phyloP scores from a whole-genome alignment of 441 rosid species.

The Flueggea neowawraea region DNA sequence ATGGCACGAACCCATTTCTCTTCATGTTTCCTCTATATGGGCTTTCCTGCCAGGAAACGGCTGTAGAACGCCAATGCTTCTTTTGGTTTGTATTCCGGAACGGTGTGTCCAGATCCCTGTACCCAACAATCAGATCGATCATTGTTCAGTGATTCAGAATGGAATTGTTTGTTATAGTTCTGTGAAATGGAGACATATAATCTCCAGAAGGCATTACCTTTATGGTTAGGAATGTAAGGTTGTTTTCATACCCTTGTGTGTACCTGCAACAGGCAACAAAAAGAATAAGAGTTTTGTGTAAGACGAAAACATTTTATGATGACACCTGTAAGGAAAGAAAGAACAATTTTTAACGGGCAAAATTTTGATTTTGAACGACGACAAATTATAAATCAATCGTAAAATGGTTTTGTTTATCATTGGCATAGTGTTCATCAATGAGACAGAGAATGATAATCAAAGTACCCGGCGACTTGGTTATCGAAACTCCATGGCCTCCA shows the following conservation, averaged over 20 bases:
- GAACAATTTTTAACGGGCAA: background rate
- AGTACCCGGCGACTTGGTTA: slow-evolving; percentile 75
- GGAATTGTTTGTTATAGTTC: background rate
- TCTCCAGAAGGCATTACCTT: slow-evolving; percentile 39
- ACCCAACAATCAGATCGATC: slow-evolving; percentile 7
- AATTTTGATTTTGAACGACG: too few species aligned
- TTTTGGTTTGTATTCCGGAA: slow-evolving; percentile 78
- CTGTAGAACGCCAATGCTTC: slow-evolving; percentile 79
- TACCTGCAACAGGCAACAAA: slow-evolving; percentile 37
- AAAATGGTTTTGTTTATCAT: too few species aligned
- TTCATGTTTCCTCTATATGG: slow-evolving; percentile 23
- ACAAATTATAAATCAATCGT: too few species aligned
- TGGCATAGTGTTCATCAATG: too few species aligned
- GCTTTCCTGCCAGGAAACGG: slow-evolving; percentile 55
- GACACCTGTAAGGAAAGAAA: background rate
- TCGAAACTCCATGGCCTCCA: slow-evolving; percentile 81
- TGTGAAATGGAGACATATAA: background rate
- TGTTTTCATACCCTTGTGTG: slow-evolving; percentile 68
- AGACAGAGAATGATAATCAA: background rate
- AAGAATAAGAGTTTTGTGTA: background rate
- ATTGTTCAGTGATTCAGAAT: background rate
- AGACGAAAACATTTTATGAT: background rate
- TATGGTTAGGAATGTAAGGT: slow-evolving; percentile 83
- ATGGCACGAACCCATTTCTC: background rate
- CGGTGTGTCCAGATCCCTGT: slow-evolving; percentile 89